Evolutionary conservation across 1,139 yeast species (phyloP).

Genomic region (Yamadazyma taylorii): DNA sequence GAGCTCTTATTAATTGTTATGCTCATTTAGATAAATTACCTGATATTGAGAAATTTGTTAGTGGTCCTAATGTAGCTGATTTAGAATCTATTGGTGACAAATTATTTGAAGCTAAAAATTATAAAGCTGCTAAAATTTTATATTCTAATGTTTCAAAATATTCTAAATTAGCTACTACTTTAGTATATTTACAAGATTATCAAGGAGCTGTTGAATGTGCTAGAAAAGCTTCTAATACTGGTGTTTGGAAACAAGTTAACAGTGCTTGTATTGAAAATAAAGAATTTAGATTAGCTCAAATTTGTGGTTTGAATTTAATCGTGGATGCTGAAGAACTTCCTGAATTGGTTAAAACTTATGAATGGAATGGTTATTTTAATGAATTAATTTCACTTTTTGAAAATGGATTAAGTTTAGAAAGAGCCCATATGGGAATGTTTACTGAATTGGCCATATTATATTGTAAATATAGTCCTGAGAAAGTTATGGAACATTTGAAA

Average conservation of each 20-base stretch:
- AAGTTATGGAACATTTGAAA: slow-evolving; percentile 94
- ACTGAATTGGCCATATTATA: slow-evolving; percentile 92
- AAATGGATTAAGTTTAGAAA: slow-evolving; percentile 93
- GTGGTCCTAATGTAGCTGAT: slow-evolving; percentile 90
- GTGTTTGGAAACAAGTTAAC: slow-evolving; percentile 97
- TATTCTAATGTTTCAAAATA: slow-evolving; percentile 87
- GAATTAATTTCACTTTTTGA: slow-evolving; percentile 91
- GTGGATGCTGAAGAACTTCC: slow-evolving; percentile 97
- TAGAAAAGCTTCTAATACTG: slow-evolving; percentile 91
- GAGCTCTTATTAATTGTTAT: slow-evolving; percentile 83
- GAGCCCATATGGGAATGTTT: slow-evolving; percentile 99
- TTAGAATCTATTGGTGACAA: slow-evolving; percentile 91
- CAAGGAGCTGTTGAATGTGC: slow-evolving; percentile 99
- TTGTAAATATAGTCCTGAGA: slow-evolving; percentile 86
- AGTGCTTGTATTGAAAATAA: slow-evolving; percentile 94
- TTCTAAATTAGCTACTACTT: slow-evolving; percentile 92
- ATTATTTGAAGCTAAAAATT: slow-evolving; percentile 77
- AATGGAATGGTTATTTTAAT: slow-evolving; percentile 85
- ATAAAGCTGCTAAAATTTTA: slow-evolving; percentile 89
- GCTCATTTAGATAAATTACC: slow-evolving; percentile 74
- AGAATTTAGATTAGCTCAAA: slow-evolving; percentile 96
- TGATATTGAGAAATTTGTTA: slow-evolving; percentile 83
- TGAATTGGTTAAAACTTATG: slow-evolving; percentile 84
- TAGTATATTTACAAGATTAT: slow-evolving; percentile 87
- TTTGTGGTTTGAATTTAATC: slow-evolving; percentile 95